These are phyloP conservation scores for Talaromyces sp. DNA, from an alignment of 2,329 filamentous ascomycete genomes.

Conservation along the genomic window DNA sequence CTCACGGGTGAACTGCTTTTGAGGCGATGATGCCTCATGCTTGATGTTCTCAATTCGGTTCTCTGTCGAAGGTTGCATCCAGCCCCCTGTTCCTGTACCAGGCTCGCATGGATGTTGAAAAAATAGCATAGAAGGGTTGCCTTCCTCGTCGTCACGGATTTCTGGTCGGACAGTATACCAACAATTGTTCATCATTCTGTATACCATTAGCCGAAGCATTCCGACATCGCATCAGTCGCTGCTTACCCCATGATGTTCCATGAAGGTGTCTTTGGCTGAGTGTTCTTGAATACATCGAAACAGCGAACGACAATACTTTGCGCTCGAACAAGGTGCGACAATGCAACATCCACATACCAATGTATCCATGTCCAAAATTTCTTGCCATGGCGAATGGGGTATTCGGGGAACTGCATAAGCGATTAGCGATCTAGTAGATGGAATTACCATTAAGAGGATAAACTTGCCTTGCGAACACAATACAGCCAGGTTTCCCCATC, in stretches of 20 bases:
- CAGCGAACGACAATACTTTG: slow-evolving; percentile 48
- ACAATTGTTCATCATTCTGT: slow-evolving; percentile 56
- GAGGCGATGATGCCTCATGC: slow-evolving; percentile 45
- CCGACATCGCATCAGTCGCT: slow-evolving; percentile 4
- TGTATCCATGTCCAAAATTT: slow-evolving; percentile 58
- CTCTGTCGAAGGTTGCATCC: slow-evolving; percentile 52
- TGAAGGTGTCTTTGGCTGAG: slow-evolving; percentile 46
- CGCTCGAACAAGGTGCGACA: slow-evolving; percentile 45
- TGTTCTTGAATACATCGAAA: slow-evolving; percentile 53
- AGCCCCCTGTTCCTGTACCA: slow-evolving; percentile 46
- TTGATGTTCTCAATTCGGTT: slow-evolving; percentile 48
- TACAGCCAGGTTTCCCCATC: slow-evolving; percentile 51
- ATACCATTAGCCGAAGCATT: not conserved
- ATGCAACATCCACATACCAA: slow-evolving; percentile 53
- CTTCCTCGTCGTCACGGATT: slow-evolving; percentile 35
- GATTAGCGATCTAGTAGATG: not conserved
- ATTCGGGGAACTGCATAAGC: slow-evolving; percentile 44
- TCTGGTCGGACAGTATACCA: slow-evolving; percentile 50
- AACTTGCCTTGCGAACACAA: slow-evolving; percentile 43
- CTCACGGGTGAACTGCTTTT: slow-evolving; percentile 54
- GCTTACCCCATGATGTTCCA: slow-evolving; percentile 52
- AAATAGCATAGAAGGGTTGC: slow-evolving; percentile 32
- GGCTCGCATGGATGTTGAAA: slow-evolving; percentile 52
- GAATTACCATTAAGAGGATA: slow-evolving; percentile 17
- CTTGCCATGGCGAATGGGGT: slow-evolving; percentile 51